Evolutionary conservation across 495 filamentous ascomycete species (phyloP), one percentile per base, ranked within the genome.

Genomic region (Pyrenula massariospora): DNA sequence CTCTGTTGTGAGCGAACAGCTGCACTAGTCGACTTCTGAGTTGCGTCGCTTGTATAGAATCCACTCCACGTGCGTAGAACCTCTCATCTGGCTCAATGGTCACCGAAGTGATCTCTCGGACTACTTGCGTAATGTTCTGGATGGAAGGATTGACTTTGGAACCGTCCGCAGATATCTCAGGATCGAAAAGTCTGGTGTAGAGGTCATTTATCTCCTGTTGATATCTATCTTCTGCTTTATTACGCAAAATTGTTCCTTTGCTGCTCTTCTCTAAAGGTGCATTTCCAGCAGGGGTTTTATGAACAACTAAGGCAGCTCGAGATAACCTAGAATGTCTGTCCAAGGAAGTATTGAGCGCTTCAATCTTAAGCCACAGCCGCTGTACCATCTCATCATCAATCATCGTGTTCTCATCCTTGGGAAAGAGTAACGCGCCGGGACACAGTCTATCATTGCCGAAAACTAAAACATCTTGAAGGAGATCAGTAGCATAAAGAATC

Each of bases 201-300:
- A 69, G 68, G 15, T 52, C 22, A 15, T 69, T 54, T 24, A 84
- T 83, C 15, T 62, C 47, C n/a, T 65, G 52, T 10, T 48, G 47
- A 60, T 70, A 82, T 2, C 53, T 58, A 22, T 68, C 62, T 48
- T 78, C 73, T 2, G 69, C 74, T 48, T 61, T 61, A 11, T 64
- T 59, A 24, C 79, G 62, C 54, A 84, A 60, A 10, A 75, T 60
- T 1, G 75, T 77, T 0, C 78, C 80, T 64, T 83, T 84, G 52
- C 74, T 80, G 52, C 71, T 82, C 61, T 75, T 82, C 48, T 68
- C 58, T 15, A 81, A 66, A 2, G 56, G 58, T 3, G 55, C 54
- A 22, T 58, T 51, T 12, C 62, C 57, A 19, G 56, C 25, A 2
- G 62, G 54, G 58, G 10, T 19, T 20, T 20, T 8, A 20, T 21